Evolutionary conservation across 108 stramenopile genomes (phyloP).

Genomic region (Ochromonas danica): DNA sequence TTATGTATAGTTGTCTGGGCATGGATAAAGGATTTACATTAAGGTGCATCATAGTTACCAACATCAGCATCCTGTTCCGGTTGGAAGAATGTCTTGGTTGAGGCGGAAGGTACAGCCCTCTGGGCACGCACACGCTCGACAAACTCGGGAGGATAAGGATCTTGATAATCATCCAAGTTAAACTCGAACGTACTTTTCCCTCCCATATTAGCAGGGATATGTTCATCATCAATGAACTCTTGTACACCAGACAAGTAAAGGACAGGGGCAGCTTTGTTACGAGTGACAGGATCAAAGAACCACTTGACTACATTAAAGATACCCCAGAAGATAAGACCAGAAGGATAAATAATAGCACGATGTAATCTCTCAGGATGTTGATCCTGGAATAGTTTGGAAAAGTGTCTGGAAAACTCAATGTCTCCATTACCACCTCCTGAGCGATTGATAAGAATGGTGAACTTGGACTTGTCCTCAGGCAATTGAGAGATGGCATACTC

Average conservation of each 20-base stretch:
- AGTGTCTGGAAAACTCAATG: background rate
- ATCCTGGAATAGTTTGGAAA: background rate
- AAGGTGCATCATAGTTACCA: too few species aligned
- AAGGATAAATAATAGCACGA: constrained; percentile 24
- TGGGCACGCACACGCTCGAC: background rate
- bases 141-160: background rate
- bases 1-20: too few species aligned
- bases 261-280: background rate
- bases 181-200: background rate
- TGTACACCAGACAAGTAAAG: constrained; percentile 18
- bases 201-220: constrained; percentile 11
- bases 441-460: background rate
- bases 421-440: background rate
- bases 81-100: too few species aligned
- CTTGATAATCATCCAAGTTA: background rate
- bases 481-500: background rate
- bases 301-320: constrained; percentile 27
- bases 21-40: too few species aligned
- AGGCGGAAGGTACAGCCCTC: too few species aligned
- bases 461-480: background rate
- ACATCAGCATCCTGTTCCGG: too few species aligned
- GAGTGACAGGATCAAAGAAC: constrained; percentile 35
- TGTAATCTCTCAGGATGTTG: constrained; percentile 10
- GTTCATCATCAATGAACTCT: constrained; percentile 32
- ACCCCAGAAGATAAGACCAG: constrained; percentile 22